phyloP scores from a whole-genome alignment of 106 monocot genomes.

The Dioscorea dumetorum region DNA sequence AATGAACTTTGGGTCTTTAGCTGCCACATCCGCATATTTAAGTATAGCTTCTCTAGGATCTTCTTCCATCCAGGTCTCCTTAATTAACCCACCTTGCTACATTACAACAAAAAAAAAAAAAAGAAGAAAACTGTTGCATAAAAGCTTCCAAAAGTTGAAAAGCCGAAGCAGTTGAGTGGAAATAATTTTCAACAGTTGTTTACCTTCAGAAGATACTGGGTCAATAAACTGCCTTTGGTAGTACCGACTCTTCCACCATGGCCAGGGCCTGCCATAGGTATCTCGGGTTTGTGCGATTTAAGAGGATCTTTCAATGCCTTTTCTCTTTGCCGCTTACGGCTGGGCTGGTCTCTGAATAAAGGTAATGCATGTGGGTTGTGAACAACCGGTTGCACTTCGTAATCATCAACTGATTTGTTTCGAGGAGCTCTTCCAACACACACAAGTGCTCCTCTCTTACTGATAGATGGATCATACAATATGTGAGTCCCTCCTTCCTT shows the following conservation, averaged over 20 bases:
- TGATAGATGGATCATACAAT: conserved; percentile 86
- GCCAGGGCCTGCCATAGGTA: conserved; percentile 85
- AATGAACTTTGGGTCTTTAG: conserved; percentile 84
- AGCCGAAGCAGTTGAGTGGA: not conserved
- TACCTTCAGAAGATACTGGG: conserved; percentile 97
- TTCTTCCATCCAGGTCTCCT: conserved; percentile 99
- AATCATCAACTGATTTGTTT: conserved; percentile 84
- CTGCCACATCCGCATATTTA: conserved; percentile 82
- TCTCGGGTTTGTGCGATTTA: conserved; percentile 88
- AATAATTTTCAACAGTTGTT: not conserved
- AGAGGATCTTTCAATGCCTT: conserved; percentile 85
- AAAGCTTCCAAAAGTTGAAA: not conserved
- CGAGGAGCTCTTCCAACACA: conserved; percentile 89
- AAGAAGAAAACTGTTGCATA: not conserved
- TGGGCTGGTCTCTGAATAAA: conserved; percentile 87
- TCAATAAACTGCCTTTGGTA: conserved; percentile 92
- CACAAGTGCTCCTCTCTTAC: conserved; percentile 93
- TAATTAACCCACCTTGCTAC: conserved; percentile 94
- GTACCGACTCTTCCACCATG: conserved; percentile 92
- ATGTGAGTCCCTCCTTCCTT: conserved; percentile 92
- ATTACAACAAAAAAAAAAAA: not conserved
- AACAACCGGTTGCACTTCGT: conserved; percentile 71
- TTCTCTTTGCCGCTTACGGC: conserved; percentile 88
- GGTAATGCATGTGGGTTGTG: conserved; percentile 97
- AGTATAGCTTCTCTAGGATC: conserved; percentile 98